Percentiles rank a stretch among this genome's conserved stretches.
Evolutionary conservation across 306 rosid genomes (phyloP).

Genomic region (Abrus pulchellus): DNA sequence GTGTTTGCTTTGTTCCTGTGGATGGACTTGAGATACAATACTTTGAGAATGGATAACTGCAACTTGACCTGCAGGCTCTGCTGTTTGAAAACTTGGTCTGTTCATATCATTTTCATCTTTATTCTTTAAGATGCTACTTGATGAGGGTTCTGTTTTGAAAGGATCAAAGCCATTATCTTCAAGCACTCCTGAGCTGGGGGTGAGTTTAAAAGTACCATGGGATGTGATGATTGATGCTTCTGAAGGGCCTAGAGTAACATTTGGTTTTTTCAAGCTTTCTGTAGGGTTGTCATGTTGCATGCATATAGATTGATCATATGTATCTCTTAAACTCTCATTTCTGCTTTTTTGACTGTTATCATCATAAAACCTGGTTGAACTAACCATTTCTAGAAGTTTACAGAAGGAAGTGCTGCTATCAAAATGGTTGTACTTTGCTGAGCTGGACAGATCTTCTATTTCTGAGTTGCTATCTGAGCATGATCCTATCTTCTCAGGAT

Average conservation of each 20-base stretch:
- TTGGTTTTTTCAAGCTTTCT: slow-evolving; percentile 52
- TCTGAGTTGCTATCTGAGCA: slow-evolving; percentile 80
- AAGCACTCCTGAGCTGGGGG: slow-evolving; percentile 51
- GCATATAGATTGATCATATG: slow-evolving; percentile 41
- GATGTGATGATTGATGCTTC: slow-evolving; percentile 56
- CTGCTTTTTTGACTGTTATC: slow-evolving; percentile 47
- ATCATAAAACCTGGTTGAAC: slow-evolving; percentile 56
- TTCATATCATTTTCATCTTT: slow-evolving; percentile 56
- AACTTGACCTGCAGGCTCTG: slow-evolving; percentile 59
- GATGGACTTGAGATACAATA: slow-evolving; percentile 46
- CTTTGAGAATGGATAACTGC: slow-evolving; percentile 51
- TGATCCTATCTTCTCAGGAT: slow-evolving; percentile 70
- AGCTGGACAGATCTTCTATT: slow-evolving; percentile 65
- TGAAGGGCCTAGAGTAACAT: slow-evolving; percentile 45
- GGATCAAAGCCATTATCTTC: slow-evolving; percentile 59
- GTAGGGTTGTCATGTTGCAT: slow-evolving; percentile 49
- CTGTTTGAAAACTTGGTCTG: slow-evolving; percentile 60
- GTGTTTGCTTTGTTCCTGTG: slow-evolving; percentile 46
- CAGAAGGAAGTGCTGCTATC: slow-evolving; percentile 53
- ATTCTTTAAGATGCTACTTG: slow-evolving; percentile 53
- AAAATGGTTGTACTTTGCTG: slow-evolving; percentile 50
- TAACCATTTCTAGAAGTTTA: slow-evolving; percentile 64
- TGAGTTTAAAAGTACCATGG: slow-evolving; percentile 49
- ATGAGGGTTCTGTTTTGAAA: slow-evolving; percentile 56
- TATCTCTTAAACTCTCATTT: slow-evolving; percentile 49